Percentiles rank a stretch among this genome's conserved stretches.
Evolutionary conservation across 495 filamentous ascomycete genomes (phyloP).

Genomic region (Cercophora newfieldiana): DNA sequence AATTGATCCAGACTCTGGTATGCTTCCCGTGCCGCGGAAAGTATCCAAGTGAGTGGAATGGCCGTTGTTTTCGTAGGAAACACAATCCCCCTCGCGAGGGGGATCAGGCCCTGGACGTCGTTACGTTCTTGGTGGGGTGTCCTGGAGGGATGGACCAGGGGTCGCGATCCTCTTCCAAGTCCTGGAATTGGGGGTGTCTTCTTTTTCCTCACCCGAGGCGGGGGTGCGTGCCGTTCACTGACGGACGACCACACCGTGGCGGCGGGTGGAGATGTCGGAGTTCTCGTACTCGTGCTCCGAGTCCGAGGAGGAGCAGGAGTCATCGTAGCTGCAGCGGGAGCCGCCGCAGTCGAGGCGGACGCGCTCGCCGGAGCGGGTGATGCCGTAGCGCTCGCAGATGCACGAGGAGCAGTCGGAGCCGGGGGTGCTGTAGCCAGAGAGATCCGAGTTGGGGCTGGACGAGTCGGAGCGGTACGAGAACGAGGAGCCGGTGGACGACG

Average conservation of each 20-base stretch:
- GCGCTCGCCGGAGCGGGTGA: constrained; percentile 86
- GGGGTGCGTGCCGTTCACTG: constrained; percentile 30
- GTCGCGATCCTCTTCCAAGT: constrained; percentile 18
- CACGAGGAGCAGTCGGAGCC: constrained; percentile 59
- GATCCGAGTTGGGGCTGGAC: constrained; percentile 68
- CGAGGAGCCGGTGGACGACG: constrained; percentile 72
- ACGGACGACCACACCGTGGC: constrained; percentile 78
- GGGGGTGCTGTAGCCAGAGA: constrained; percentile 68
- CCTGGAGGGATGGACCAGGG: not conserved
- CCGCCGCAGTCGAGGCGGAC: constrained; percentile 95
- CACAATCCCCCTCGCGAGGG: not conserved
- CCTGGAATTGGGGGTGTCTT: constrained; percentile 26
- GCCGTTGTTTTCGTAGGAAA: not conserved
- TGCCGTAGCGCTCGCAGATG: constrained; percentile 92
- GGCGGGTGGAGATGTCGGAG: constrained; percentile 56
- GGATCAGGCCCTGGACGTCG: constrained; percentile 23
- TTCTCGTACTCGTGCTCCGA: constrained; percentile 68
- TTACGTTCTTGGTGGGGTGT: constrained; percentile 20
- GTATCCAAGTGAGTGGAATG: constrained; percentile 4
- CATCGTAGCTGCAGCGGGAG: constrained; percentile 74
- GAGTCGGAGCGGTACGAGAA: constrained; percentile 76
- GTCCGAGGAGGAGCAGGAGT: constrained; percentile 57
- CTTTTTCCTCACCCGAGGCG: constrained; percentile 33
- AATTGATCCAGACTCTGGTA: not conserved
- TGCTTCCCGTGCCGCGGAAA: not conserved